phyloP scores from a whole-genome alignment of 2,329 filamentous ascomycete genomes.

The Colletotrichum lindemuthianum region DNA sequence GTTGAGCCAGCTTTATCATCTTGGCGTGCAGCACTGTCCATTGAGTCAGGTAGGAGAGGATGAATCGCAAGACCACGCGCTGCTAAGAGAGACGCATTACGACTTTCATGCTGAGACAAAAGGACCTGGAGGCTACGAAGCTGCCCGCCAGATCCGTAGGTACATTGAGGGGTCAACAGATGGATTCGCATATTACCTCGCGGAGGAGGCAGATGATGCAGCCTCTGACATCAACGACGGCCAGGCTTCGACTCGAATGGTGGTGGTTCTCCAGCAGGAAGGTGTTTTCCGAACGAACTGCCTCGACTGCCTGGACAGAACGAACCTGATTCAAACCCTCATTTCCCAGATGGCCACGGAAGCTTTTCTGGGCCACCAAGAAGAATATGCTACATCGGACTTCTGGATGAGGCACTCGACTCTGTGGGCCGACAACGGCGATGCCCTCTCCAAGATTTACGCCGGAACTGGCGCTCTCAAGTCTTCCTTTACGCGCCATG shows the following conservation, averaged over 20 bases:
- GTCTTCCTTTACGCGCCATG: slow-evolving; percentile 91
- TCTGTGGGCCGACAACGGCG: slow-evolving; percentile 97
- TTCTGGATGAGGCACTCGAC: slow-evolving; percentile 94
- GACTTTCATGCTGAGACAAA: slow-evolving; percentile 97
- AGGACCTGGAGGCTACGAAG: slow-evolving; percentile 87
- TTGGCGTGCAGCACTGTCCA: slow-evolving; percentile 79
- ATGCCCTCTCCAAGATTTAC: slow-evolving; percentile 93
- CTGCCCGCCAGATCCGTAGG: slow-evolving; percentile 83
- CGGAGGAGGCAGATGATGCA: slow-evolving; percentile 73
- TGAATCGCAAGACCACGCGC: slow-evolving; percentile 72
- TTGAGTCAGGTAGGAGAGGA: slow-evolving; percentile 70
- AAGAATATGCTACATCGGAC: slow-evolving; percentile 76
- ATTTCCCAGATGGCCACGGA: slow-evolving; percentile 94
- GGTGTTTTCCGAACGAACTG: slow-evolving; percentile 98
- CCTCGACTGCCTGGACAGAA: slow-evolving; percentile 93
- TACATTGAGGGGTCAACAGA: slow-evolving; percentile 84
- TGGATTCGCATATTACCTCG: slow-evolving; percentile 91
- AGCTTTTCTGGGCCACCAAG: slow-evolving; percentile 79
- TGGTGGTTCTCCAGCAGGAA: slow-evolving; percentile 87
- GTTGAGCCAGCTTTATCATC: slow-evolving; percentile 80
- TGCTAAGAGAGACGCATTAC: slow-evolving; percentile 86
- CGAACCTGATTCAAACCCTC: slow-evolving; percentile 95
- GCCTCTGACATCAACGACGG: slow-evolving; percentile 48
- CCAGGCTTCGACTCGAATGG: slow-evolving; percentile 56
- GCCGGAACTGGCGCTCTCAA: slow-evolving; percentile 96